phyloP scores from a whole-genome alignment of 2,329 filamentous ascomycete genomes.

The Xylariaceae sp. region DNA sequence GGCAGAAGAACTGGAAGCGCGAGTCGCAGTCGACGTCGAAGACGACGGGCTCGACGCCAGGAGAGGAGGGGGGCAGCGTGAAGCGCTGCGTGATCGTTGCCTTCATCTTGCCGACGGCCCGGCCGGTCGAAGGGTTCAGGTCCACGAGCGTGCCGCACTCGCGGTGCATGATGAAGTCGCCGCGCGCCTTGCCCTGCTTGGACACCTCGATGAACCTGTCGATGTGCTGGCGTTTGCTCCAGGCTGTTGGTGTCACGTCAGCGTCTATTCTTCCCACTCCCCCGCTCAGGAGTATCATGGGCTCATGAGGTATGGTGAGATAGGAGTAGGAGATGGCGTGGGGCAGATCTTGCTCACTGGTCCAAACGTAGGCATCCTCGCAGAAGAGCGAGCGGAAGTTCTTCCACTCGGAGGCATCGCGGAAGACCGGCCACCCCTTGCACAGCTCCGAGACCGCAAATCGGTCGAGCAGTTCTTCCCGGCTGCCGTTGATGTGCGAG shows the following conservation, averaged over 20 bases:
- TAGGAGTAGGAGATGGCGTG: neutral
- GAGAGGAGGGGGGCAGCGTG: conserved; percentile 12
- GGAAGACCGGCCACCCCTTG: conserved; percentile 47
- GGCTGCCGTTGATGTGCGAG: conserved; percentile 38
- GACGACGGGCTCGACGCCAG: conserved; percentile 23
- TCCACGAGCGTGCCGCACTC: conserved; percentile 42
- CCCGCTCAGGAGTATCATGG: neutral
- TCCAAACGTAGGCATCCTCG: conserved; percentile 40
- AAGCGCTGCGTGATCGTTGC: conserved; percentile 47
- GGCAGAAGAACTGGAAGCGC: conserved; percentile 41
- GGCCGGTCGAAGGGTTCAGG: conserved; percentile 28
- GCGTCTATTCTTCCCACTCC: neutral
- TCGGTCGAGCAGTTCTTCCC: conserved; percentile 34
- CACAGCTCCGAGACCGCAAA: conserved; percentile 42
- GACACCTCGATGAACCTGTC: conserved; percentile 43
- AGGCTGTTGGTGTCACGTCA: conserved; percentile 26
- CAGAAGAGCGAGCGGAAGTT: conserved; percentile 43
- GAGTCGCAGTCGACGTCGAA: conserved; percentile 45
- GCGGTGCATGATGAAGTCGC: conserved; percentile 51
- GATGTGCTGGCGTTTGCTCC: conserved; percentile 34
- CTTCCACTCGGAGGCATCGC: conserved; percentile 45
- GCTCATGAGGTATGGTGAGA: neutral
- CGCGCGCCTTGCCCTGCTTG: conserved; percentile 39
- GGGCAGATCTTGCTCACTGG: conserved; percentile 38
- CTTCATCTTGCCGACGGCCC: conserved; percentile 46